These are phyloP conservation scores for Pneumocystis wakefieldiae DNA, from an alignment of 1,139 yeast genomes.

Conservation along the genomic window DNA sequence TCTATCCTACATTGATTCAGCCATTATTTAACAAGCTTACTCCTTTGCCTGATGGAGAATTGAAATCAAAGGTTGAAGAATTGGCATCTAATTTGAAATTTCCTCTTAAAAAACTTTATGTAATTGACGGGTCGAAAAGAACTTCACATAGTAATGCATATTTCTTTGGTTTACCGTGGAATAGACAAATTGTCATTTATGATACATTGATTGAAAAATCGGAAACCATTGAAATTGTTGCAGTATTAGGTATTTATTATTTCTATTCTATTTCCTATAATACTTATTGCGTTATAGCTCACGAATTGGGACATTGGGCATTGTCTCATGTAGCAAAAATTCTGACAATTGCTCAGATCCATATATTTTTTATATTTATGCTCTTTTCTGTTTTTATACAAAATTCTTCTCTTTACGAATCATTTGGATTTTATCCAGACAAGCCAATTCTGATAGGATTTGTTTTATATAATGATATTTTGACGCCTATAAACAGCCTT, in stretches of 20 bases:
- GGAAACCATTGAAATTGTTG: constrained; percentile 66
- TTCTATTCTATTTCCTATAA: not conserved
- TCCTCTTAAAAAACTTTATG: constrained; percentile 73
- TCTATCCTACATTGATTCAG: constrained; percentile 69
- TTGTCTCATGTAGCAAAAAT: constrained; percentile 66
- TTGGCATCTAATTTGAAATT: constrained; percentile 62
- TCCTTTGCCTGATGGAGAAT: constrained; percentile 80
- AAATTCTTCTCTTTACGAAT: constrained; percentile 57
- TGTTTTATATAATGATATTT: constrained; percentile 44
- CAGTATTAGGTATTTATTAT: constrained; percentile 38
- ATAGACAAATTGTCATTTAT: constrained; percentile 81
- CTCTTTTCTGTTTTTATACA: constrained; percentile 65
- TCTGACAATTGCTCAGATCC: constrained; percentile 48
- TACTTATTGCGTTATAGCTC: constrained; percentile 34
- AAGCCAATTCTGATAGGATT: constrained; percentile 71
- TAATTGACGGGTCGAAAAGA: constrained; percentile 89
- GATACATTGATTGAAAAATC: constrained; percentile 80
- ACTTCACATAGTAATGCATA: constrained; percentile 94
- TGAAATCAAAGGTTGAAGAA: constrained; percentile 64
- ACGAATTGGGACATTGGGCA: constrained; percentile 96
- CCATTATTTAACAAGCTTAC: constrained; percentile 84
- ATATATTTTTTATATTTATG: constrained; percentile 49
- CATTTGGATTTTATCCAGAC: constrained; percentile 57
- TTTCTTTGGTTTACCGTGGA: constrained; percentile 91
- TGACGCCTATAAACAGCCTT: constrained; percentile 60